Evolutionary conservation across 2,329 filamentous ascomycete genomes (phyloP).

Genomic region (Epichloe typhina): DNA sequence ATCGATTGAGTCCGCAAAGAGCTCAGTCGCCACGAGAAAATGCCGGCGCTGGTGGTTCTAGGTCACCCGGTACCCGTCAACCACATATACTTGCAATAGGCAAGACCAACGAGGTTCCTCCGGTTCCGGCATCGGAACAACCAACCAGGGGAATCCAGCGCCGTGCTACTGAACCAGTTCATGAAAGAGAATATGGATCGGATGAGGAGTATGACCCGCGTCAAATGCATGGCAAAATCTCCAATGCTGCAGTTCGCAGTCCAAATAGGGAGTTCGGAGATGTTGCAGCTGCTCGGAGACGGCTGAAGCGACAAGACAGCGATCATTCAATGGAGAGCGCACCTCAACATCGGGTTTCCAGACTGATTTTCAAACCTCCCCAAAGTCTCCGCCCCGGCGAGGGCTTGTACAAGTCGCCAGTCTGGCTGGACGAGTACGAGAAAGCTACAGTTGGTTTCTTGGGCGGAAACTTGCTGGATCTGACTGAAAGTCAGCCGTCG

Average conservation of each 20-base stretch:
- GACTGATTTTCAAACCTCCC: constrained; percentile 26
- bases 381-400: constrained; percentile 33
- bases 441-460: constrained; percentile 51
- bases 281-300: constrained; percentile 9
- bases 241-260: neutral
- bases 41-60: constrained; percentile 12
- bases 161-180: constrained; percentile 18
- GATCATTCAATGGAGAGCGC: constrained; percentile 16
- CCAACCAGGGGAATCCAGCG: constrained; percentile 12
- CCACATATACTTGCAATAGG: constrained; percentile 5
- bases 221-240: constrained; percentile 10
- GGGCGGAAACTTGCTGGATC: constrained; percentile 44
- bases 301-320: constrained; percentile 18
- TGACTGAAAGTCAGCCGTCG: constrained; percentile 28
- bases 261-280: constrained; percentile 5
- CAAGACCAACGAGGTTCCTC: constrained; percentile 21
- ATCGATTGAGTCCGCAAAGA: constrained; percentile 30
- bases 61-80: neutral
- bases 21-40: constrained; percentile 25
- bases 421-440: constrained; percentile 61
- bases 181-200: constrained; percentile 13
- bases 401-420: constrained; percentile 44
- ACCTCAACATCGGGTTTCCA: constrained; percentile 26
- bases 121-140: constrained; percentile 11
- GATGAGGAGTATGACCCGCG: constrained; percentile 17